phyloP scores from a whole-genome alignment of 2,329 filamentous ascomycete species.

The Beauveria caledonica region DNA sequence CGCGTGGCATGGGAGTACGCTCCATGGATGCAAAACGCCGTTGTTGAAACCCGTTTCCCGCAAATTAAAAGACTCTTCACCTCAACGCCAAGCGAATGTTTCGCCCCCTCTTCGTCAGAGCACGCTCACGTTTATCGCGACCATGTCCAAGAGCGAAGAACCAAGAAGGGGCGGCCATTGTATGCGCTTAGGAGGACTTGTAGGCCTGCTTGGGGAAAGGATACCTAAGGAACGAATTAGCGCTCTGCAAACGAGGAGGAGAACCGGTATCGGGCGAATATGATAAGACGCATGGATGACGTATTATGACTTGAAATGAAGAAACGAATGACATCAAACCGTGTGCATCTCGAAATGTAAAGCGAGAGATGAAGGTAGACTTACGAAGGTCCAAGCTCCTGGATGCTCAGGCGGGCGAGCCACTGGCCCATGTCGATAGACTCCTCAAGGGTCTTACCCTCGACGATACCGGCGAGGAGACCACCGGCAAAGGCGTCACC shows the following conservation, averaged over 20 bases:
- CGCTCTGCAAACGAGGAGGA: background rate
- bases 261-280: background rate
- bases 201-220: conserved; percentile 78
- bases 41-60: conserved; percentile 47
- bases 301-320: conserved; percentile 10
- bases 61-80: conserved; percentile 17
- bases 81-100: conserved; percentile 32
- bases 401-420: conserved; percentile 88
- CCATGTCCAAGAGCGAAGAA: conserved; percentile 13
- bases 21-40: conserved; percentile 34
- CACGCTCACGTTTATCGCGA: background rate
- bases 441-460: conserved; percentile 71
- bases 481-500: conserved; percentile 96
- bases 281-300: conserved; percentile 1
- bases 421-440: conserved; percentile 91
- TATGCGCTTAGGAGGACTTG: conserved; percentile 34
- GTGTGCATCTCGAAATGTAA: background rate
- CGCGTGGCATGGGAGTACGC: conserved; percentile 7
- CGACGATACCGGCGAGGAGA: conserved; percentile 80
- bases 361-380: conserved; percentile 30
- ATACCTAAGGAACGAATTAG: conserved; percentile 43
- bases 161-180: conserved; percentile 11
- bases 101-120: background rate
- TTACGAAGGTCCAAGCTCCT: conserved; percentile 93
- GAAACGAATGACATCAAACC: background rate